phyloP scores from a whole-genome alignment of 2,329 filamentous ascomycete genomes.

The Leptographium procerum region DNA sequence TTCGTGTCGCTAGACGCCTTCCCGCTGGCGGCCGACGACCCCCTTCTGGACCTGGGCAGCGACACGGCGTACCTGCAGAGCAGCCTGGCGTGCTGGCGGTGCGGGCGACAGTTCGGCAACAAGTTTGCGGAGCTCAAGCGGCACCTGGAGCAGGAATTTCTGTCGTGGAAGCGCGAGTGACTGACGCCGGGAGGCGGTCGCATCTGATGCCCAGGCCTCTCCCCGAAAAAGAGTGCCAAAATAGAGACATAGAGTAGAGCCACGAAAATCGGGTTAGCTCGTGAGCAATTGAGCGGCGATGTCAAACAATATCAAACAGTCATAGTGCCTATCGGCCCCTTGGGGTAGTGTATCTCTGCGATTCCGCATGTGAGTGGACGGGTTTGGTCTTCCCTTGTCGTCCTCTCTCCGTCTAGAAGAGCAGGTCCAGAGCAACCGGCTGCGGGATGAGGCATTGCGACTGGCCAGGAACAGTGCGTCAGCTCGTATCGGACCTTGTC shows the following conservation, averaged over 20 bases:
- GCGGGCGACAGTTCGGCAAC: slow-evolving; percentile 61
- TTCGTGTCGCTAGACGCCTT: slow-evolving; percentile 71
- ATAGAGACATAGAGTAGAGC: too few relatives aligned
- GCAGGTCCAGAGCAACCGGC: not conserved
- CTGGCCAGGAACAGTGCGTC: not conserved
- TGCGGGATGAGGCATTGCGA: not conserved
- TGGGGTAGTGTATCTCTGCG: too few relatives aligned
- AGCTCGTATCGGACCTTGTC: not conserved
- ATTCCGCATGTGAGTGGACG: not conserved
- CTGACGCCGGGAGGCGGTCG: not conserved
- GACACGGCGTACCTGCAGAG: not conserved
- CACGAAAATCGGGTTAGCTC: too few relatives aligned
- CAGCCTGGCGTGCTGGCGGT: slow-evolving; percentile 77
- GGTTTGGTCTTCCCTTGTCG: not conserved
- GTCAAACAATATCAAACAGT: too few relatives aligned
- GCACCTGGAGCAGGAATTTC: slow-evolving; percentile 53
- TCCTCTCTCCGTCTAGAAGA: not conserved
- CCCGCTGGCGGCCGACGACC: slow-evolving; percentile 57
- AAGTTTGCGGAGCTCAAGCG: slow-evolving; percentile 62
- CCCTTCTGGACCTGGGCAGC: slow-evolving; percentile 29
- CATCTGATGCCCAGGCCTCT: too few relatives aligned
- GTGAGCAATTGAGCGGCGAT: not conserved
- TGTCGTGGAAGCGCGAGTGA: slow-evolving; percentile 34
- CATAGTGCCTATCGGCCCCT: too few relatives aligned
- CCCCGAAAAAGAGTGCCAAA: too few relatives aligned